Base-by-base conservation (phyloP, 495 filamentous ascomycete species). In the Penicillium cataractarum region DNA sequence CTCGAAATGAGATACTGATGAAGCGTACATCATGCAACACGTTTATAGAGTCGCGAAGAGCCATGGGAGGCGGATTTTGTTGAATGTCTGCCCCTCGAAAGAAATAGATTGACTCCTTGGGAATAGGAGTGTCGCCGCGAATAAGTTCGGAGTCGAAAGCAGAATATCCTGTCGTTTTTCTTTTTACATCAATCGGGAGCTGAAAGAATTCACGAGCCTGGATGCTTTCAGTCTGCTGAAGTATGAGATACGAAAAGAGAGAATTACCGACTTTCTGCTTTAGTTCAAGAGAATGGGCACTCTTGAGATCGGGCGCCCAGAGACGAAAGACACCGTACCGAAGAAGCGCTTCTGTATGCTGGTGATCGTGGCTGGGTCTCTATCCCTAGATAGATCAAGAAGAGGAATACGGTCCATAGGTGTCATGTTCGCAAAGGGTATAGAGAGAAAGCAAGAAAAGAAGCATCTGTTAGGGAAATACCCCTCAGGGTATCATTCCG, bases 311-410 rank as follows among this genome's bases (percentile, higher is more conserved):
- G 7, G 63, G 63, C 27, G 63, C 63, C 22, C 31, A 50, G 2
- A 65, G 42, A n/a, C 63, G 54, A 58, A 65, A 58, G 21, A 55
- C 63, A 6, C 58, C 63, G 50, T 37, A 62, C 26, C 57, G 27
- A 50, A 27, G 55, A 15, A 65, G 37, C 27, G 53, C 54, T 39
- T 6, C 57, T 37, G 63, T 33, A 54, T 6, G 22, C 17, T 57
- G 24, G 58, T 57, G 13, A 61, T 57, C 24, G 31, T 61, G 10
- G 54, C 6, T 2, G 53, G 33, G 54, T 17, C 54, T 40, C 39
- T 54, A 21, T 40, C 54, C 58, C 24, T 40, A 27, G 63, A n/a
- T 29, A 65, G 50, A 48, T 65, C 58, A 31, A 65, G 39, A 32
- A 65, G 29, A 22, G 63, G 58, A 40, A 58, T 55, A 32, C 4